phyloP scores from a whole-genome alignment of 192 early-diverging fungal species.

The Entomortierella lignicola region DNA sequence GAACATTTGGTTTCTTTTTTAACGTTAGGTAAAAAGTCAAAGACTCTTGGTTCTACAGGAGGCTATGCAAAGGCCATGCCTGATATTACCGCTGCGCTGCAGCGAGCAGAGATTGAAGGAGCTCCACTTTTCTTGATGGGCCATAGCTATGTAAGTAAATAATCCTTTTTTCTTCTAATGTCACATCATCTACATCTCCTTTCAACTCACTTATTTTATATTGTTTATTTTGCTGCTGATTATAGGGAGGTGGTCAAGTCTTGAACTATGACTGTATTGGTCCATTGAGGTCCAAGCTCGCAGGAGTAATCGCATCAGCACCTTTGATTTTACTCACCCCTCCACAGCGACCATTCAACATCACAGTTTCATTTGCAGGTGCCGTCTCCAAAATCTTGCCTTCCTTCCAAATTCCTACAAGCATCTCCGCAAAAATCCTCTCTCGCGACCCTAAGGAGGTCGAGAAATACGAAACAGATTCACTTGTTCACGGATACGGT shows the following conservation, averaged over 20 bases:
- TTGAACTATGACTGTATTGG: slow-evolving; percentile 63
- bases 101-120: slow-evolving; percentile 43
- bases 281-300: slow-evolving; percentile 45
- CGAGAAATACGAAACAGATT: slow-evolving; percentile 64
- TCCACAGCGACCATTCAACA: slow-evolving; percentile 35
- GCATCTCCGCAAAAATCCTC: slow-evolving; percentile 56
- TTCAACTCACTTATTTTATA: neutral
- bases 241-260: slow-evolving; percentile 64
- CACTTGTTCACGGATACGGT: slow-evolving; percentile 64
- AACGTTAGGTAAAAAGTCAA: slow-evolving; percentile 50
- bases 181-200: neutral
- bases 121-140: slow-evolving; percentile 64
- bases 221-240: neutral
- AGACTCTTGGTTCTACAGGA: slow-evolving; percentile 53
- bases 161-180: neutral
- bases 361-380: slow-evolving; percentile 48
- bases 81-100: slow-evolving; percentile 61
- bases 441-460: slow-evolving; percentile 58
- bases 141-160: slow-evolving; percentile 57
- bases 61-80: slow-evolving; percentile 55
- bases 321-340: slow-evolving; percentile 43
- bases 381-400: slow-evolving; percentile 55
- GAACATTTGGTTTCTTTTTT: neutral
- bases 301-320: slow-evolving; percentile 70
- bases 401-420: slow-evolving; percentile 54